Conservation (phyloP, 805 yeast genomes). For the Naumovozyma baii region DNA sequence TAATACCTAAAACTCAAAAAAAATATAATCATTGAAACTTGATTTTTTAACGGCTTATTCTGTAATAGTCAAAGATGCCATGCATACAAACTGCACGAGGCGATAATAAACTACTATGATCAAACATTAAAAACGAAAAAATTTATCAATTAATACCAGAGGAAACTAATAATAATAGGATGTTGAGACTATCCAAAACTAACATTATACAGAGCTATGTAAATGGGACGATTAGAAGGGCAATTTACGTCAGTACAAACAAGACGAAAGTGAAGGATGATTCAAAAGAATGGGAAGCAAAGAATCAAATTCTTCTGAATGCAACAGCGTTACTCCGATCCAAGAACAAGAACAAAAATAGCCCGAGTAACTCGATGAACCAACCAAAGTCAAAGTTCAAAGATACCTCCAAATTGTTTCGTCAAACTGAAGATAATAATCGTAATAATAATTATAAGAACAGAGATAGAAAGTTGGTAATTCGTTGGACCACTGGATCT, state of each 20-base stretch:
- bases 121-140: too few species aligned
- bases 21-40: too few species aligned
- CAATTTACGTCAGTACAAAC: not conserved
- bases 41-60: too few species aligned
- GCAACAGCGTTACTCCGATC: not conserved
- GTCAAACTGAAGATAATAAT: not conserved
- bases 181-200: not conserved
- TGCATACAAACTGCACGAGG: too few species aligned
- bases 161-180: not conserved
- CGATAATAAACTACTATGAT: too few species aligned
- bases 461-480: slow-evolving; percentile 5
- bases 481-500: slow-evolving; percentile 26
- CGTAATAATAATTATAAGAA: too few species aligned
- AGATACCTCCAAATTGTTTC: too few species aligned
- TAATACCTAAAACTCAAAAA: too few species aligned
- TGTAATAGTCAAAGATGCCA: too few species aligned
- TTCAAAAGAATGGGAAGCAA: not conserved
- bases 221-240: not conserved
- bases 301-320: not conserved
- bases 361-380: not conserved
- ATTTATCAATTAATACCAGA: too few species aligned
- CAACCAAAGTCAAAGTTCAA: too few species aligned
- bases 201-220: not conserved
- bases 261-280: not conserved
- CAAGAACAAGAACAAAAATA: not conserved